These are phyloP conservation scores for Hippophae rhamnoides DNA, from an alignment of 306 rosid genomes.

Conservation along the genomic window DNA sequence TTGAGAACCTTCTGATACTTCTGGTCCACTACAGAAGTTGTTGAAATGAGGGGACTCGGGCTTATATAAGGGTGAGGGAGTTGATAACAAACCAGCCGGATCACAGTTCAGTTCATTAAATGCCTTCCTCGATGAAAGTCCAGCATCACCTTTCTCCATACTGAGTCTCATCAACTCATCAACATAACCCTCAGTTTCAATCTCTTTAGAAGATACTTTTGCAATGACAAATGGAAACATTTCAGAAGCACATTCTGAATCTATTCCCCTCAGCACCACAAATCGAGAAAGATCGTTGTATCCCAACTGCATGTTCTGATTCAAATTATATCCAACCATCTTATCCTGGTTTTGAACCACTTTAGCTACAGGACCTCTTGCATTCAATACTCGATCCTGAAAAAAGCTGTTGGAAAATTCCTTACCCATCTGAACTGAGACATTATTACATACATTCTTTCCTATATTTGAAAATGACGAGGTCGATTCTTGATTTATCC, in stretches of 20 bases:
- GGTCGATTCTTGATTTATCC: slow-evolving; percentile 23
- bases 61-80: slow-evolving; percentile 20
- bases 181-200: slow-evolving; percentile 27
- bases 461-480: slow-evolving; percentile 21
- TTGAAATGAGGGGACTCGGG: slow-evolving; percentile 38
- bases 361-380: slow-evolving; percentile 22
- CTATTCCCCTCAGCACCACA: slow-evolving; percentile 52
- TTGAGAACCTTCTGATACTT: slow-evolving; percentile 28
- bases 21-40: slow-evolving; percentile 26
- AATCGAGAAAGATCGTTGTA: slow-evolving; percentile 42
- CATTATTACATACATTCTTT: slow-evolving; percentile 24
- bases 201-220: slow-evolving; percentile 34
- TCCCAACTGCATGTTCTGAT: slow-evolving; percentile 32
- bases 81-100: slow-evolving; percentile 14
- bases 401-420: slow-evolving; percentile 31
- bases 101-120: slow-evolving; percentile 34
- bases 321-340: slow-evolving; percentile 23
- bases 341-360: slow-evolving; percentile 10
- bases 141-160: slow-evolving; percentile 26
- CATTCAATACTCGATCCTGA: slow-evolving; percentile 28
- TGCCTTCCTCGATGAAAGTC: slow-evolving; percentile 29
- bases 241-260: slow-evolving; percentile 51
- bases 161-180: slow-evolving; percentile 23
- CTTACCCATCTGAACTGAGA: slow-evolving; percentile 25
- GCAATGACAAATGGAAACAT: slow-evolving; percentile 23